phyloP scores from a whole-genome alignment of 73 alveolate genomes.

The Stentor coeruleus region DNA sequence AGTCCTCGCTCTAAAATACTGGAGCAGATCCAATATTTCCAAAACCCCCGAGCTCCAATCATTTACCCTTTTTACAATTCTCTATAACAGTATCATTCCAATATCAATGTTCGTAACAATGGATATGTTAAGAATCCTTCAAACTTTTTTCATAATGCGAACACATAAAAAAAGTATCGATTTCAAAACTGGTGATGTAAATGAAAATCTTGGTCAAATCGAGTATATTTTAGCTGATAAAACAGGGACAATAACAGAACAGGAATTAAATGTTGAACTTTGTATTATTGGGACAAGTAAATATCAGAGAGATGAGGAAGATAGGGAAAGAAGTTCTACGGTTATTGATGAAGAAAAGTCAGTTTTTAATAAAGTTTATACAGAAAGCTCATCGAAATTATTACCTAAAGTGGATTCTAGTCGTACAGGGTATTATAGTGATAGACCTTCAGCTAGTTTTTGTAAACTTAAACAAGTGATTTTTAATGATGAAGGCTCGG shows the following conservation, averaged over 20 bases:
- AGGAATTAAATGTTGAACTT: constrained; percentile 64
- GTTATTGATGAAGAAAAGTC: constrained; percentile 16
- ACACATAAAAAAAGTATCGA: constrained; percentile 42
- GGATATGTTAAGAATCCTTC: constrained; percentile 67
- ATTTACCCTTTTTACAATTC: constrained; percentile 60
- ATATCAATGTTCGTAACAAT: constrained; percentile 75
- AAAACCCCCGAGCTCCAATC: constrained; percentile 43
- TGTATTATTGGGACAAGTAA: background rate
- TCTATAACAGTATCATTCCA: constrained; percentile 77
- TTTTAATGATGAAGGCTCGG: background rate
- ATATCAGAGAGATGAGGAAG: constrained; percentile 4
- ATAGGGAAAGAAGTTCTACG: background rate
- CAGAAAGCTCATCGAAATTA: background rate
- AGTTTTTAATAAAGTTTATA: background rate
- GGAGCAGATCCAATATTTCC: background rate
- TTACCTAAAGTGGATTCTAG: background rate
- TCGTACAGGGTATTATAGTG: background rate
- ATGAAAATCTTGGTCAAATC: constrained; percentile 91
- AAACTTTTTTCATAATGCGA: constrained; percentile 52
- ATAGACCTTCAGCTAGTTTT: background rate
- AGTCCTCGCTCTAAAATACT: background rate
- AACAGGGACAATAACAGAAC: constrained; percentile 95
- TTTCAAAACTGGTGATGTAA: constrained; percentile 69
- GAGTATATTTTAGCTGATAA: constrained; percentile 91
- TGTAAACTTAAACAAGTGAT: background rate